Percentiles rank a stretch among this genome's conserved stretches.
Evolutionary conservation across 805 yeast genomes (phyloP).

Genomic region (Huiozyma sinensis): DNA sequence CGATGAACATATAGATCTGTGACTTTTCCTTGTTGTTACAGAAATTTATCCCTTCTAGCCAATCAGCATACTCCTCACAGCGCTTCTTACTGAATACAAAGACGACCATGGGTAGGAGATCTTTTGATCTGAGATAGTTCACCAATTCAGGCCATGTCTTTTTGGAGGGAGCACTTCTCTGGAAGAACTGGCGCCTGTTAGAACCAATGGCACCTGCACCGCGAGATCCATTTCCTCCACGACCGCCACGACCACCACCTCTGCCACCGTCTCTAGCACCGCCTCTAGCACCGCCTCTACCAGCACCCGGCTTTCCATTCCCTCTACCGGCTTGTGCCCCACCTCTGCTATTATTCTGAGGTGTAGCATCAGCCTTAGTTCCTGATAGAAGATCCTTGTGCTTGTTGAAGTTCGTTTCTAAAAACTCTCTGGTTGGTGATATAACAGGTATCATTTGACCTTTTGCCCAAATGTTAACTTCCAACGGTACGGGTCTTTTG

Average conservation of each 20-base stretch:
- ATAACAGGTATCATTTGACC: constrained; percentile 61
- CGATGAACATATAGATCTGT: constrained; percentile 87
- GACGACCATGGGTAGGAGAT: constrained; percentile 80
- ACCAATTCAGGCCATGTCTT: constrained; percentile 69
- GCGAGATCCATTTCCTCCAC: constrained; percentile 26
- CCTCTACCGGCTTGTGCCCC: constrained; percentile 28
- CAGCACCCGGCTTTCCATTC: constrained; percentile 22
- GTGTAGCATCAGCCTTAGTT: constrained; percentile 9
- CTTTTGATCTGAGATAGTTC: constrained; percentile 53
- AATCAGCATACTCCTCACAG: constrained; percentile 87
- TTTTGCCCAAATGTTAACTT: constrained; percentile 77
- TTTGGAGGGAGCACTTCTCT: constrained; percentile 62
- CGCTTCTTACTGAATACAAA: constrained; percentile 90
- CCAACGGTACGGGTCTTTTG: constrained; percentile 93
- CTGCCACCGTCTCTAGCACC: constrained; percentile 29
- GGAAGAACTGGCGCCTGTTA: constrained; percentile 29
- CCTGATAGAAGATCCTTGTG: constrained; percentile 43
- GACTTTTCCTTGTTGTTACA: constrained; percentile 79
- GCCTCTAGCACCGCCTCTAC: constrained; percentile 21
- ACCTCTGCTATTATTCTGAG: constrained; percentile 27
- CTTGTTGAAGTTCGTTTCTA: constrained; percentile 49
- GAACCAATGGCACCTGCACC: constrained; percentile 33
- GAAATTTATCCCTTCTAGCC: constrained; percentile 63
- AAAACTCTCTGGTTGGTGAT: constrained; percentile 60
- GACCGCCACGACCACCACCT: constrained; percentile 26